These are phyloP conservation scores for Acacia crassicarpa DNA, from an alignment of 306 rosid species.

Conservation along the genomic window DNA sequence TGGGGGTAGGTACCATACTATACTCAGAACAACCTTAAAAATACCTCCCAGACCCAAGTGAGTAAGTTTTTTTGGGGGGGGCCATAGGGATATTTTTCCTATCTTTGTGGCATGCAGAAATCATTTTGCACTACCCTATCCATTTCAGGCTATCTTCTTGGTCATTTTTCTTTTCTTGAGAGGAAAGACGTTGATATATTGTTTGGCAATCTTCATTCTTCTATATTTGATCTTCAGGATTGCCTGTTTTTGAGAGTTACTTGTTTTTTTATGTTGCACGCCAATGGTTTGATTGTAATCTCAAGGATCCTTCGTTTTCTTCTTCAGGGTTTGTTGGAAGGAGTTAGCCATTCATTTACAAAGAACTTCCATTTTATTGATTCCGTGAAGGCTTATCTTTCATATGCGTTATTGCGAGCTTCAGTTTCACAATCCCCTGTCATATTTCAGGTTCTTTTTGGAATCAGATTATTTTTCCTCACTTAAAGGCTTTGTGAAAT, in stretches of 20 bases:
- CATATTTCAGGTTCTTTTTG: slow-evolving; percentile 85
- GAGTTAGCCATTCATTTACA: slow-evolving; percentile 92
- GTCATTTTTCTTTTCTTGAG: neutral
- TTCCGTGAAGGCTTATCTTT: slow-evolving; percentile 99
- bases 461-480: slow-evolving; percentile 21
- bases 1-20: neutral
- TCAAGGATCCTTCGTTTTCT: slow-evolving; percentile 21
- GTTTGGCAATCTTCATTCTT: slow-evolving; percentile 5
- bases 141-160: neutral
- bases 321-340: slow-evolving; percentile 93
- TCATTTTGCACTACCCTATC: neutral
- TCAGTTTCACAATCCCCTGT: slow-evolving; percentile 89
- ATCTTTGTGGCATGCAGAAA: neutral
- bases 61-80: neutral
- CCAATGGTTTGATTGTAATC: neutral
- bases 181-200: slow-evolving; percentile 14
- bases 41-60: neutral
- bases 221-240: slow-evolving; percentile 24
- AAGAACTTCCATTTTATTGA: slow-evolving; percentile 96
- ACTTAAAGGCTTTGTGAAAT: slow-evolving; percentile 6
- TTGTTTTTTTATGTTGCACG: neutral
- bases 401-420: slow-evolving; percentile 94
- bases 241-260: slow-evolving; percentile 10
- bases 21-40: neutral
- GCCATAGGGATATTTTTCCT: neutral